phyloP scores from a whole-genome alignment of 768 basidiomycete species.

The Phlebiopsis flavidoalba region DNA sequence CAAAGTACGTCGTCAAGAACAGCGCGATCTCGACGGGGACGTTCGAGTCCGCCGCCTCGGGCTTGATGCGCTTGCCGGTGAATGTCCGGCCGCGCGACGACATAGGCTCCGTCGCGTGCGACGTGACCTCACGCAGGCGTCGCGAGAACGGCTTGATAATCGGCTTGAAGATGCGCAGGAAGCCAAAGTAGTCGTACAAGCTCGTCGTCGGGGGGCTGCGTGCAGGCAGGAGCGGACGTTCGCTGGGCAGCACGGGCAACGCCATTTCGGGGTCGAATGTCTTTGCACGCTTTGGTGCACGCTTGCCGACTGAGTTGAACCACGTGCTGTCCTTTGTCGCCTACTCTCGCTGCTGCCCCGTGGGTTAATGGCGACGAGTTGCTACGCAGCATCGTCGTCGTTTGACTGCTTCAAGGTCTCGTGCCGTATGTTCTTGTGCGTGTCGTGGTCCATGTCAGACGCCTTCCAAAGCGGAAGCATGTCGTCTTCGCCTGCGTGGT shows the following conservation, averaged over 20 bases:
- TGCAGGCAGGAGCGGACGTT: slow-evolving; percentile 46
- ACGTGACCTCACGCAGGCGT: slow-evolving; percentile 9
- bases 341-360: slow-evolving; percentile 3
- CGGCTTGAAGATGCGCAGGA: slow-evolving; percentile 48
- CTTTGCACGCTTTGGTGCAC: slow-evolving; percentile 22
- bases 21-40: slow-evolving; percentile 58
- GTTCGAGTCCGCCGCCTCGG: slow-evolving; percentile 45
- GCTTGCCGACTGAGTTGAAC: slow-evolving; percentile 17
- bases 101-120: slow-evolving; percentile 11
- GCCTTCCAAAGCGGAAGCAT: slow-evolving; percentile 55
- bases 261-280: slow-evolving; percentile 41
- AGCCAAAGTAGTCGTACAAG: slow-evolving; percentile 50
- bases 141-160: slow-evolving; percentile 25
- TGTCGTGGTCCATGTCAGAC: slow-evolving; percentile 25
- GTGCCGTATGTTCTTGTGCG: slow-evolving; percentile 16
- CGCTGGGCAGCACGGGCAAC: slow-evolving; percentile 37
- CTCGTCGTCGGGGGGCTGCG: slow-evolving; percentile 51
- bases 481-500: slow-evolving; percentile 29
- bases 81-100: slow-evolving; percentile 19
- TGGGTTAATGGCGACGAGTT: slow-evolving; percentile 9
- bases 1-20: slow-evolving; percentile 48
- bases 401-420: background rate
- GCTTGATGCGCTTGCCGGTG: slow-evolving; percentile 35
- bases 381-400: slow-evolving; percentile 12
- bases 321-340: slow-evolving; percentile 12